Conservation (phyloP, 2,329 filamentous ascomycete genomes). For the Fusarium sp. region DNA sequence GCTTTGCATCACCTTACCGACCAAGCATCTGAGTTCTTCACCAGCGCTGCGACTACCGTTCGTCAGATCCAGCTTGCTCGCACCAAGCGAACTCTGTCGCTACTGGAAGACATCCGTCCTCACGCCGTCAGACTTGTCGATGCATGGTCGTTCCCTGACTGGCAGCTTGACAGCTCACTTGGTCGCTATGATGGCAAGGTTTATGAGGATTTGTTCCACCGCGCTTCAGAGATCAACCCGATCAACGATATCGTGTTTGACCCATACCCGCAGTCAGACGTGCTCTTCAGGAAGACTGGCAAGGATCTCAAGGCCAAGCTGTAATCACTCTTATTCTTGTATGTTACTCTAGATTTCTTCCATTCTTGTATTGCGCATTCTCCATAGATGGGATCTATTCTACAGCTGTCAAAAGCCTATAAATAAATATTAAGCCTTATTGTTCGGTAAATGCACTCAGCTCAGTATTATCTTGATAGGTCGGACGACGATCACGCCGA, state of each 20-base stretch:
- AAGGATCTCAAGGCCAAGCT: constrained; percentile 25
- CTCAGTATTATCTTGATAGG: too few species aligned
- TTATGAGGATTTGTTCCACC: constrained; percentile 82
- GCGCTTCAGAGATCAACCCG: constrained; percentile 80
- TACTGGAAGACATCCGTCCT: constrained; percentile 80
- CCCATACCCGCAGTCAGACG: constrained; percentile 71
- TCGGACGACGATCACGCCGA: too few species aligned
- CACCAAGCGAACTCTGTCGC: constrained; percentile 76
- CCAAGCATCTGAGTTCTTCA: constrained; percentile 81
- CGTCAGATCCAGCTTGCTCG: constrained; percentile 80
- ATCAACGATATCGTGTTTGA: constrained; percentile 80
- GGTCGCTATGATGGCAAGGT: constrained; percentile 81
- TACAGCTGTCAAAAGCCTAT: not conserved
- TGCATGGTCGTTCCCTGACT: constrained; percentile 83
- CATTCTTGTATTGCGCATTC: constrained; percentile 2
- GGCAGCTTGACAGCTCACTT: constrained; percentile 80
- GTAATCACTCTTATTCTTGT: constrained; percentile 11
- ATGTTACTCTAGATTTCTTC: not conserved
- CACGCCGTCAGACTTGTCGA: constrained; percentile 81
- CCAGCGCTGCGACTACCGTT: constrained; percentile 76
- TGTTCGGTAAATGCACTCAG: too few species aligned
- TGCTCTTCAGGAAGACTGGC: constrained; percentile 41
- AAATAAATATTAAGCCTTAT: not conserved
- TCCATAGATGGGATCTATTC: constrained; percentile 1
- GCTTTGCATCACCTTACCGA: constrained; percentile 73